Base-by-base conservation (phyloP, 1,284 basidiomycete species). In the Austroboletus sp. region DNA sequence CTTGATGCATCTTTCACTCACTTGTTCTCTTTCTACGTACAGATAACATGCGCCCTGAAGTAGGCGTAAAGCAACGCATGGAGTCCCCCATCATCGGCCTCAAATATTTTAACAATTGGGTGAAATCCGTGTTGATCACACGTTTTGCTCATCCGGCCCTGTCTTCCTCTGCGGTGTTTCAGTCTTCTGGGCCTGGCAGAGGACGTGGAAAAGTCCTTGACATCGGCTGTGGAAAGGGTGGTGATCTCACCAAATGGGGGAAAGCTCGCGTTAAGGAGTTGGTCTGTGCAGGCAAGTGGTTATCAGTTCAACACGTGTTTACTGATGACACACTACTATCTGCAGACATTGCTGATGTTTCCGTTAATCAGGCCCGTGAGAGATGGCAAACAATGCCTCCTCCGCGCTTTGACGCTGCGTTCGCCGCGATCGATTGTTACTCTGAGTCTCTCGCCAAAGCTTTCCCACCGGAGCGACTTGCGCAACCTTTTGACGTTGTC, bases 71-170 rank as follows among this genome's bases (percentile, higher is more conserved):
- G 8, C 82, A 86, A 53, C 85, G 96, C 30, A 78, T 80, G 53
- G 82, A 85, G n/a, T 97, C 93, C 6, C 91, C 93, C 27, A 99
- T 98, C 60, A 91, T 97, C 48, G 93, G 92, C 17, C 76, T 99
- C 46, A 94, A 95, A 67, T 89, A 81, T 64, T 98, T 98, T 72
- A 99, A 99, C 71, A 98, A 99, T 70, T 99, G 96, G 94, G 84
- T 97, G 57, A 98, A 98, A 68, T 91, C 89, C 11, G 90, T 96
- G 9, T 75, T 97, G 51, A 95, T 98, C 57, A 85, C 85, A 7
- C 85, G 84, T 44, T 95, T 90, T 62, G 84, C 82, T 1, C 80
- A 83, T 60, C 80, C 82, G 12, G 77, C 69, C 29, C 70, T 85
- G 21, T 62, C 68, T 49, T 65, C 62, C 48, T 73, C 66, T 53